Percentiles rank a stretch among this genome's conserved stretches.
Conservation (phyloP, 2,329 filamentous ascomycete species). For the Clarireedia paspali region DNA sequence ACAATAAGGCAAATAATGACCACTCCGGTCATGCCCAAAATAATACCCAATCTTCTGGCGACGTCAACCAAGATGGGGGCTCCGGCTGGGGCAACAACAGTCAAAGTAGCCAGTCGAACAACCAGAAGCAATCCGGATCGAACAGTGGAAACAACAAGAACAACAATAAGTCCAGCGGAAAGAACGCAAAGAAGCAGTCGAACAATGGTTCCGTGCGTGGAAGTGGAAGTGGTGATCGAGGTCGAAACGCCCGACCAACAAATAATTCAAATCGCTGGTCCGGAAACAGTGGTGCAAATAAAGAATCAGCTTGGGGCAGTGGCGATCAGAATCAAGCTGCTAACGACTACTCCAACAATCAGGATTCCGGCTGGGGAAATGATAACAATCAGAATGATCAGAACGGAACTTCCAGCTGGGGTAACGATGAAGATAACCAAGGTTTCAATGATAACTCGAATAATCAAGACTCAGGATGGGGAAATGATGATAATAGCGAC, state of each 20-base stretch:
- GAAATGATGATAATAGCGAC: not conserved
- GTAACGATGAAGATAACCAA: constrained; percentile 1
- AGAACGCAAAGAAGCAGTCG: constrained; percentile 1
- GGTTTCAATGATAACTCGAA: not conserved
- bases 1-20: not conserved
- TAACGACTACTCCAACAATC: constrained; percentile 1
- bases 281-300: not conserved
- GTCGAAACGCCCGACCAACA: not conserved
- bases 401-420: not conserved
- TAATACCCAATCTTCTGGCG: no score
- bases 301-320: not conserved
- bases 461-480: not conserved
- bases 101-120: constrained; percentile 10
- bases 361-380: not conserved
- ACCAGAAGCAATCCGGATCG: constrained; percentile 6
- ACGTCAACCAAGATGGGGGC: not conserved
- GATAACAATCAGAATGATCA: constrained; percentile 11
- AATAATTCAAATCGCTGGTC: not conserved
- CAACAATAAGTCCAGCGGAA: not conserved
- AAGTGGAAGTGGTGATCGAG: no score
- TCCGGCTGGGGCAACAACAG: constrained; percentile 9
- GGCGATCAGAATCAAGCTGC: not conserved
- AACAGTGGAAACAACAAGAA: constrained; percentile 7
- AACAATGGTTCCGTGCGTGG: constrained; percentile 10
- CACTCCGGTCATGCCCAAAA: not conserved